Percentiles rank a stretch among this genome's conserved stretches.
These are phyloP conservation scores for Aaosphaeria pasadenensis DNA, from an alignment of 2,329 filamentous ascomycete species.

Conservation along the genomic window DNA sequence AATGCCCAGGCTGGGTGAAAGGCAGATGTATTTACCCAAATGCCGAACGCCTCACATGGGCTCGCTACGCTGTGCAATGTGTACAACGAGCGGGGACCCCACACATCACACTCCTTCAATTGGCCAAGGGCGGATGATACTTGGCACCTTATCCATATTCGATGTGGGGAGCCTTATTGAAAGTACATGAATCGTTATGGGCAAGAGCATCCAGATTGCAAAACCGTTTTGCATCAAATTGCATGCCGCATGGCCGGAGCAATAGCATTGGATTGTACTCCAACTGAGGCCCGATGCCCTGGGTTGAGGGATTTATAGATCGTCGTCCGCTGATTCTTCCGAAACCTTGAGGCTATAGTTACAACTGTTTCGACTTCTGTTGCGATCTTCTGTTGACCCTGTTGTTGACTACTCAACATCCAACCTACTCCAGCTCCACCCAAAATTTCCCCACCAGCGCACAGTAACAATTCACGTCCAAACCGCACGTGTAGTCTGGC, in stretches of 20 bases:
- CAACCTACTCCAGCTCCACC: too few relatives aligned
- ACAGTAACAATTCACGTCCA: too few relatives aligned
- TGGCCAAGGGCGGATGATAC: constrained; percentile 10
- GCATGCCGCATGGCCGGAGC: constrained; percentile 3
- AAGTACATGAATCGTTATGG: not conserved
- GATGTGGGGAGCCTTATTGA: constrained; percentile 22
- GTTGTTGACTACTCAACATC: too few relatives aligned
- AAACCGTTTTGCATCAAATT: not conserved
- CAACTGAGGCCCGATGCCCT: constrained; percentile 2
- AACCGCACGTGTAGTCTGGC: too few relatives aligned
- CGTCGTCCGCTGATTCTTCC: too few relatives aligned
- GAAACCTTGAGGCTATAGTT: too few relatives aligned
- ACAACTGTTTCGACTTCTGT: too few relatives aligned
- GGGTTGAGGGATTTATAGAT: not conserved
- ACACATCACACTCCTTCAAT: constrained; percentile 14
- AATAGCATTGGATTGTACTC: constrained; percentile 2
- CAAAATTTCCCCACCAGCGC: too few relatives aligned
- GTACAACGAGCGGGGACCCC: constrained; percentile 20
- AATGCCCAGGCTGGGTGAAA: constrained; percentile 13
- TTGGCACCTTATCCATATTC: constrained; percentile 17
- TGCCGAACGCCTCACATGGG: constrained; percentile 23
- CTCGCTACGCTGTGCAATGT: constrained; percentile 5
- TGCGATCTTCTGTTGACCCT: too few relatives aligned
- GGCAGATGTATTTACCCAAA: constrained; percentile 22
- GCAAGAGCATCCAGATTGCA: not conserved